A percentile compares a stretch with the other conserved stretches of the same genome.
phyloP scores from a whole-genome alignment of 352 stramenopile species.

The Blastocystis sp. region DNA sequence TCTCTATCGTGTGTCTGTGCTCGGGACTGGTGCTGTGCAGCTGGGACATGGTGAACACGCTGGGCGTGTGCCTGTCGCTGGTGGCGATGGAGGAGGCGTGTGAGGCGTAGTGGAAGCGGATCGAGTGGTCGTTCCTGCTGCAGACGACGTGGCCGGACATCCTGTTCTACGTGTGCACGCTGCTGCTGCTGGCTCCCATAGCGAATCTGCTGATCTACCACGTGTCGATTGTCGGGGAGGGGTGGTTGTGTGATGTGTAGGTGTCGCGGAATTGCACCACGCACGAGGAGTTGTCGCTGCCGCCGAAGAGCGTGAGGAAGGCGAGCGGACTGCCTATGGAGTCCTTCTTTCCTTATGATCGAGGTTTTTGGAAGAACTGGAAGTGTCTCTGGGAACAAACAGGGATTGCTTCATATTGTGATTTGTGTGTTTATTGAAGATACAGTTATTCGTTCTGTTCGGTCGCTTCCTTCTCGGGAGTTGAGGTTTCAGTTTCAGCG shows the following conservation, averaged over 20 bases:
- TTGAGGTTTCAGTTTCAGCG: too few relatives aligned
- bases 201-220: slow-evolving; percentile 52
- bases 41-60: too few relatives aligned
- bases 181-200: slow-evolving; percentile 41
- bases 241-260: not conserved
- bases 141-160: slow-evolving; percentile 36
- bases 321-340: too few relatives aligned
- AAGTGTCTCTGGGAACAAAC: too few relatives aligned
- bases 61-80: not conserved
- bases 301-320: too few relatives aligned
- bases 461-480: too few relatives aligned
- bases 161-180: not conserved
- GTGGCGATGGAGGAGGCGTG: not conserved
- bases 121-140: not conserved
- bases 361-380: too few relatives aligned
- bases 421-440: too few relatives aligned
- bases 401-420: too few relatives aligned
- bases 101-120: not conserved
- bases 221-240: slow-evolving; percentile 12
- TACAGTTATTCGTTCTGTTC: too few relatives aligned
- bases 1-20: not conserved
- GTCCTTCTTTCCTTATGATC: too few relatives aligned
- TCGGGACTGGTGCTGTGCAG: slow-evolving; percentile 10
- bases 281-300: slow-evolving; percentile 35
- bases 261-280: slow-evolving; percentile 22